These are phyloP conservation scores for Cetradonia linearis DNA, from an alignment of 495 filamentous ascomycete genomes.

Conservation along the genomic window DNA sequence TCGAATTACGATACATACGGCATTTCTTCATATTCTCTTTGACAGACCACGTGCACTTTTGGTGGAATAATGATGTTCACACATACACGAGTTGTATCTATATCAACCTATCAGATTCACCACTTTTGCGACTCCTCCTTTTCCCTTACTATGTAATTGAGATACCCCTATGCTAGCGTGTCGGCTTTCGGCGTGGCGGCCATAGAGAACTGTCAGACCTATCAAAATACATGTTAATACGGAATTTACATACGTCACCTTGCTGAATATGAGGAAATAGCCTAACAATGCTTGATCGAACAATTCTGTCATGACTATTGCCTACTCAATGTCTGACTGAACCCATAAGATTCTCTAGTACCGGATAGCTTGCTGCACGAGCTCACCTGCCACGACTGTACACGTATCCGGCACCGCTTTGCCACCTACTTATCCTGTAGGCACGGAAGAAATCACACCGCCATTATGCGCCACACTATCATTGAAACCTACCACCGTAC, in stretches of 20 bases:
- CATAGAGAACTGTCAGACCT: background rate
- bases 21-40: background rate
- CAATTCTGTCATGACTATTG: no score
- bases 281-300: background rate
- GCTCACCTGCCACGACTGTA: no score
- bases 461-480: no score
- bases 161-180: slow-evolving; percentile 11
- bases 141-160: background rate
- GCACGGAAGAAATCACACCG: no score
- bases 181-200: slow-evolving; percentile 10
- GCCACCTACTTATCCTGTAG: no score
- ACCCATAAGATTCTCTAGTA: background rate
- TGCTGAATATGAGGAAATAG: background rate
- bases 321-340: no score
- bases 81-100: slow-evolving; percentile 6
- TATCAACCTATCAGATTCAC: background rate
- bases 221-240: background rate
- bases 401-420: no score
- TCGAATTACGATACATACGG: slow-evolving; percentile 16
- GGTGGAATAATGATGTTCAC: background rate
- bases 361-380: no score
- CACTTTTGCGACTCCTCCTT: background rate
- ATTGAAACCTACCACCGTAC: no score
- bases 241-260: background rate
- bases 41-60: background rate